Conservation (phyloP, 225 moss, liverwort and hornwort genomes). For the Neckera pumila region DNA sequence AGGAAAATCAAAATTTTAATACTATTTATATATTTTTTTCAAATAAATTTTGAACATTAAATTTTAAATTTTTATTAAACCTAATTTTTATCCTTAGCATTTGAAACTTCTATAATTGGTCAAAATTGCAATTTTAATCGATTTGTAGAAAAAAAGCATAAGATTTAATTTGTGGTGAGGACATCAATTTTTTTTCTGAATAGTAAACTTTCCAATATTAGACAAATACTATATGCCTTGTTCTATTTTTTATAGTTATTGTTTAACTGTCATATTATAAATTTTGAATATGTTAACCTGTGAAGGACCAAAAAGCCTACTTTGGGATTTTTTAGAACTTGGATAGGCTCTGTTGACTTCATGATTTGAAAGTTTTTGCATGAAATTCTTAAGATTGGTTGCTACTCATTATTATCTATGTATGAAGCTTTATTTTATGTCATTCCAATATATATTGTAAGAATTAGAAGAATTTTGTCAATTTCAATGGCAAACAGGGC, state of each 20-base stretch:
- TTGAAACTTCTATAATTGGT: not conserved
- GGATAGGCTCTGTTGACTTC: too few relatives aligned
- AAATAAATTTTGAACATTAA: not conserved
- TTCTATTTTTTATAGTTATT: not conserved
- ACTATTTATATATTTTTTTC: not conserved
- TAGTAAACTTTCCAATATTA: not conserved
- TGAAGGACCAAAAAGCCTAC: too few relatives aligned
- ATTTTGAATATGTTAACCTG: not conserved
- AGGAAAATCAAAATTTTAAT: not conserved
- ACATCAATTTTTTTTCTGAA: not conserved
- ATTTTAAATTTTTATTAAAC: not conserved
- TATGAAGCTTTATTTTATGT: too few relatives aligned
- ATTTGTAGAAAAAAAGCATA: not conserved
- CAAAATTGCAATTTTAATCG: not conserved
- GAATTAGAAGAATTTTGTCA: too few relatives aligned
- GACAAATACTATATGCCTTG: not conserved
- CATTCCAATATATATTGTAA: too few relatives aligned
- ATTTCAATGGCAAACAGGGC: too few relatives aligned
- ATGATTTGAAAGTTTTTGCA: too few relatives aligned
- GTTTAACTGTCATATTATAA: fast-evolving
- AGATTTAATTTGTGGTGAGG: not conserved
- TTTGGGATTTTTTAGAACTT: too few relatives aligned
- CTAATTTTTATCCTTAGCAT: not conserved
- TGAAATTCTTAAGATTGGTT: too few relatives aligned
- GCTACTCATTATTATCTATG: too few relatives aligned